Base-by-base conservation (phyloP, 495 filamentous ascomycete genomes). In the Chaetomidium leptoderma region DNA sequence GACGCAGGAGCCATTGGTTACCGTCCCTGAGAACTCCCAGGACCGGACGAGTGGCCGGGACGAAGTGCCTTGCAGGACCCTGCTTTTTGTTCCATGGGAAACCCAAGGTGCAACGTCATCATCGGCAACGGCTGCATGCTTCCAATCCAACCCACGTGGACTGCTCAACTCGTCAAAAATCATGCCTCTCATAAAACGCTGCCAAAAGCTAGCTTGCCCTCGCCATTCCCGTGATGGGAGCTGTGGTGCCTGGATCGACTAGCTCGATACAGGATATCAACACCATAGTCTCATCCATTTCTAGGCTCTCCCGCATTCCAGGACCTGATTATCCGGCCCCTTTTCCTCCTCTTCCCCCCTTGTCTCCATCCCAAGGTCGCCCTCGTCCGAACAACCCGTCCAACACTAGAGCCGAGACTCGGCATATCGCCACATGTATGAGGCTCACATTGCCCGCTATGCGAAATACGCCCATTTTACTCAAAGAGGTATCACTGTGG, bases 401-500 rank as follows among this genome's bases (percentile, higher is more conserved):
- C 47, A 51, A 42, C 17, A 49, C 53, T 43, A 24, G 17, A 46
- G 19, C 27, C 33, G 16, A 39, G n/a, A 17, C 40, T 36, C 33
- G 27, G 42, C 23, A 58, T 24, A 33, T 29, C 21, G 21, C 32
- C 17, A 53, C 29, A 53, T 45, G n/a, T 43, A 48, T 60, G 36
- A 27, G 51, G 23, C 43, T 53, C 47, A 57, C 53, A 57, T 50
- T 56, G 53, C 59, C 54, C 29, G 46, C 33, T 42, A 55, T 53
- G 53, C 33, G 55, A 58, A 44, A 62, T 45, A 55, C 57, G 54
- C 60, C 47, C 53, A 45, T 59, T 54, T 56, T 66, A 58, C 63
- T 61, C 59, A 59, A 68, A 70, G 62, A 71, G 69, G 69, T 71
- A 71, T 71, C 69, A 70, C 62, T 63, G 54, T 67, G 56, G 58